Evolutionary conservation across 768 basidiomycete species (phyloP).

Genomic region (Lactarius psammicola): DNA sequence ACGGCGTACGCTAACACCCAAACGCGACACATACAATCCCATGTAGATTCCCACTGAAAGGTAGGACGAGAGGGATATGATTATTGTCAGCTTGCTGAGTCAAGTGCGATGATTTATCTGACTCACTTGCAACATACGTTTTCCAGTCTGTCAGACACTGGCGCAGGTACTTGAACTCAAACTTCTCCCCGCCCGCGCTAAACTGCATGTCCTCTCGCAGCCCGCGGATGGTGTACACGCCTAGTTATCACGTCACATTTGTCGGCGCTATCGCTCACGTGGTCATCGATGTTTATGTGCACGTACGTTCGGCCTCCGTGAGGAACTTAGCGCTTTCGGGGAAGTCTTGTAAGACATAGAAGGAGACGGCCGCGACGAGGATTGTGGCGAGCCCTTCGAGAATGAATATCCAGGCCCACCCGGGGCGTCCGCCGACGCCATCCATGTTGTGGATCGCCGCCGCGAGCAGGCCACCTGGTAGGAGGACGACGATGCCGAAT

Average conservation of each 20-base stretch:
- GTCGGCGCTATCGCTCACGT: background rate
- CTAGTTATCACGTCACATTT: conserved; percentile 33
- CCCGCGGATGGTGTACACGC: conserved; percentile 61
- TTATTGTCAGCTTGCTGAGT: background rate
- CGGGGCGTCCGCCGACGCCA: conserved; percentile 59
- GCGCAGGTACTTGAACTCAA: conserved; percentile 54
- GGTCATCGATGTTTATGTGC: background rate
- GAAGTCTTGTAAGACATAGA: conserved; percentile 76
- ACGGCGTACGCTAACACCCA: conserved; percentile 5
- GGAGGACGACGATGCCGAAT: background rate
- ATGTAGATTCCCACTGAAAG: conserved; percentile 64
- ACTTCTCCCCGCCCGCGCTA: conserved; percentile 60
- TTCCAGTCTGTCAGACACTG: conserved; percentile 69
- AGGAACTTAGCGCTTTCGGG: conserved; percentile 74
- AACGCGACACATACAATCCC: conserved; percentile 54
- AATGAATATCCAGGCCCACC: conserved; percentile 74
- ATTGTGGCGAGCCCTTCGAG: conserved; percentile 72
- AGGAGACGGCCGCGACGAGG: conserved; percentile 55
- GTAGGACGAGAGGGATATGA: no score
- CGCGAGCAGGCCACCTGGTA: conserved; percentile 58
- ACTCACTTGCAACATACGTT: conserved; percentile 66
- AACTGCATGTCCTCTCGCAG: conserved; percentile 63
- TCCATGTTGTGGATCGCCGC: conserved; percentile 70
- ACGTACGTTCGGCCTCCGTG: conserved; percentile 56
- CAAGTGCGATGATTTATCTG: background rate